Conservation (phyloP, 2,329 filamentous ascomycete species). For the Cercospora zeina region DNA sequence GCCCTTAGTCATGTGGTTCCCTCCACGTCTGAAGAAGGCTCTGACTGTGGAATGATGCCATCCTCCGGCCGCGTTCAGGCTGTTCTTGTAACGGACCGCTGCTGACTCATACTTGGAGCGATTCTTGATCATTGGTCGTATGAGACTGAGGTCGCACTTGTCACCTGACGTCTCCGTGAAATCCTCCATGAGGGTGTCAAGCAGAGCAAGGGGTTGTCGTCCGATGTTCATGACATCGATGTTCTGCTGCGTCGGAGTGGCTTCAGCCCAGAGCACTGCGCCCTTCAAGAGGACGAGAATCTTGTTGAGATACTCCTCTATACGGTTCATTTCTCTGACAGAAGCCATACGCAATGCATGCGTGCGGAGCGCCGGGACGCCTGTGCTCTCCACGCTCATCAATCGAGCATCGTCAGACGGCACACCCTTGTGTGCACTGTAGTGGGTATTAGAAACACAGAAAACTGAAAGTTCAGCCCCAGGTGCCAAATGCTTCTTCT, state of each 20-base stretch:
- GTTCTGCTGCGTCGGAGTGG: background rate
- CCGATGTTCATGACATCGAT: conserved; percentile 10
- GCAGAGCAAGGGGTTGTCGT: background rate
- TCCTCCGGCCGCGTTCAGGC: background rate
- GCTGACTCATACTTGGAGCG: conserved; percentile 3
- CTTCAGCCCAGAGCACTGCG: conserved; percentile 23
- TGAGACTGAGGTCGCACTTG: conserved; percentile 3
- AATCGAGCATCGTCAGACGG: background rate
- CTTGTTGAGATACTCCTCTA: conserved; percentile 23
- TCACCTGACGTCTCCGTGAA: background rate
- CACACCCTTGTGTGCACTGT: conserved; percentile 26
- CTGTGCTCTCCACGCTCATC: conserved; percentile 25
- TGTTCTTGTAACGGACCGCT: background rate
- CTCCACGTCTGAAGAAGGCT: conserved; percentile 30
- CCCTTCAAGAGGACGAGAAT: conserved; percentile 21
- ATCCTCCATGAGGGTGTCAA: conserved; percentile 7
- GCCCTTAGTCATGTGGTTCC: conserved; percentile 22
- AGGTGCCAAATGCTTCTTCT: conserved; percentile 18
- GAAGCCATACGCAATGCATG: conserved; percentile 26
- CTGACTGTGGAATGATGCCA: conserved; percentile 22
- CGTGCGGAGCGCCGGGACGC: conserved; percentile 29
- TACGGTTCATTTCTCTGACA: conserved; percentile 10
- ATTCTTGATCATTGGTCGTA: conserved; percentile 14
- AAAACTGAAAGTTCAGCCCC: conserved; percentile 22
- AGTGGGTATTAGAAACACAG: conserved; percentile 34